Evolutionary conservation across 306 rosid species (phyloP).

Genomic region (Cucurbita moschata): DNA sequence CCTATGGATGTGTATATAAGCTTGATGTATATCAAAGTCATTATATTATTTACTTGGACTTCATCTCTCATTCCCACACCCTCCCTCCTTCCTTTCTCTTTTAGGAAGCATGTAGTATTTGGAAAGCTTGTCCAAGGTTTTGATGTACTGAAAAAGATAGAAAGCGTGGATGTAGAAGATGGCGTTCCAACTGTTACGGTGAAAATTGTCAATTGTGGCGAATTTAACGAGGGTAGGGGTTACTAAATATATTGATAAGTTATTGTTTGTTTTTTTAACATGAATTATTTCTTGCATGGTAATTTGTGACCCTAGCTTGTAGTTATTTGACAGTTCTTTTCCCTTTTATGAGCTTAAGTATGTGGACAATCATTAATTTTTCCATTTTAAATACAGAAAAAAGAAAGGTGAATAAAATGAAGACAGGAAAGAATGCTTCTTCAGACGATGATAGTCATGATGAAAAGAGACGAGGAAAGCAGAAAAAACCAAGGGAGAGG

Average conservation of each 20-base stretch:
- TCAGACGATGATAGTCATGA: slow-evolving; percentile 44
- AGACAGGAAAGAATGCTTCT: slow-evolving; percentile 35
- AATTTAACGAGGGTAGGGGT: slow-evolving; percentile 55
- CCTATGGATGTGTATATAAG: not conserved
- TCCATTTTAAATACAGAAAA: slow-evolving; percentile 23
- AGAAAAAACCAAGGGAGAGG: slow-evolving; percentile 51
- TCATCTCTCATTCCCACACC: not conserved
- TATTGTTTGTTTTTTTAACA: not conserved
- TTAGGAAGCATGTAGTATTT: slow-evolving; percentile 79
- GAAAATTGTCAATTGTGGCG: slow-evolving; percentile 82
- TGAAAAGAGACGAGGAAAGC: slow-evolving; percentile 39
- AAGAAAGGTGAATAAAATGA: slow-evolving; percentile 32
- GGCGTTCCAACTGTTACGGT: slow-evolving; percentile 80
- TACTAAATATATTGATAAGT: not conserved
- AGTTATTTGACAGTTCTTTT: not conserved
- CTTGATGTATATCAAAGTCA: not conserved
- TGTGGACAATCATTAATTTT: not conserved
- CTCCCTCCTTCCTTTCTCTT: not conserved
- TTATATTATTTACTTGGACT: not conserved
- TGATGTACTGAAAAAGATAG: slow-evolving; percentile 56
- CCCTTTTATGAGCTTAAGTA: not conserved
- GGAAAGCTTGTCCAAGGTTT: slow-evolving; percentile 80
- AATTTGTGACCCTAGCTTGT: not conserved
- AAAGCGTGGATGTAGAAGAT: slow-evolving; percentile 62
- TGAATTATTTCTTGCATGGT: not conserved